These are phyloP conservation scores for Ogataea kodamae DNA, from an alignment of 805 yeast genomes.

Conservation along the genomic window DNA sequence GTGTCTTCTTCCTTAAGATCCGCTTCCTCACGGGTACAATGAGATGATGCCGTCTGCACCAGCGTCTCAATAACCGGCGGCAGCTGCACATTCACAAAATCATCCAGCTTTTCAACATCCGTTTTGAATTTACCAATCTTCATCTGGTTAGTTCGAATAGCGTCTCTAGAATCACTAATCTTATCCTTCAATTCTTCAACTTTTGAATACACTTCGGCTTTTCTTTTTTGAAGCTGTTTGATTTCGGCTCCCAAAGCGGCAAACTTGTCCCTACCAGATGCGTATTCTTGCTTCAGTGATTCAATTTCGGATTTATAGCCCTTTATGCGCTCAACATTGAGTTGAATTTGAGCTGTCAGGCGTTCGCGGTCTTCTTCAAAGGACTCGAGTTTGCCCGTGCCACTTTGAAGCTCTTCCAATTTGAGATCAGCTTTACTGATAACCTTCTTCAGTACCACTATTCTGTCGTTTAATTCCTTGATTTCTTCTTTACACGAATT, in stretches of 20 bases:
- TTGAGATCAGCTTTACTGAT: slow-evolving; percentile 36
- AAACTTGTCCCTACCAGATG: slow-evolving; percentile 14
- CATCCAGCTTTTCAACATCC: slow-evolving; percentile 25
- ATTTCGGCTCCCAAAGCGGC: slow-evolving; percentile 11
- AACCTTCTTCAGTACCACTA: slow-evolving; percentile 21
- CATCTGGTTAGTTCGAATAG: slow-evolving; percentile 12
- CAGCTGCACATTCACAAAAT: slow-evolving; percentile 26
- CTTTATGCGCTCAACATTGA: slow-evolving; percentile 21
- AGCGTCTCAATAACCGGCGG: slow-evolving; percentile 28
- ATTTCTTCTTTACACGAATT: slow-evolving; percentile 9
- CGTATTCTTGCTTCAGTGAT: slow-evolving; percentile 8
- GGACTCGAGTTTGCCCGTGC: slow-evolving; percentile 35
- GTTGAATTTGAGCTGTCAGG: slow-evolving; percentile 29
- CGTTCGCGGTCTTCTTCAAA: slow-evolving; percentile 35
- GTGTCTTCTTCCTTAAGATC: slow-evolving; percentile 38
- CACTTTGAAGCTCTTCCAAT: slow-evolving; percentile 43
- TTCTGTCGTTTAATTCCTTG: slow-evolving; percentile 15
- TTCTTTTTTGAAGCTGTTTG: slow-evolving; percentile 10
- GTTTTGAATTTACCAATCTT: slow-evolving; percentile 22
- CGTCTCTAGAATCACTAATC: slow-evolving; percentile 18
- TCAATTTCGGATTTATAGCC: slow-evolving; percentile 21
- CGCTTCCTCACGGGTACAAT: slow-evolving; percentile 49
- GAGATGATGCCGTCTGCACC: slow-evolving; percentile 32
- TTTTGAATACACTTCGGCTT: slow-evolving; percentile 7
- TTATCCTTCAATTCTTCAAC: slow-evolving; percentile 26